Evolutionary conservation across 164 flowering plant species (phyloP), one percentile per base, ranked within the genome.

Genomic region (Warburgia ugandensis): DNA sequence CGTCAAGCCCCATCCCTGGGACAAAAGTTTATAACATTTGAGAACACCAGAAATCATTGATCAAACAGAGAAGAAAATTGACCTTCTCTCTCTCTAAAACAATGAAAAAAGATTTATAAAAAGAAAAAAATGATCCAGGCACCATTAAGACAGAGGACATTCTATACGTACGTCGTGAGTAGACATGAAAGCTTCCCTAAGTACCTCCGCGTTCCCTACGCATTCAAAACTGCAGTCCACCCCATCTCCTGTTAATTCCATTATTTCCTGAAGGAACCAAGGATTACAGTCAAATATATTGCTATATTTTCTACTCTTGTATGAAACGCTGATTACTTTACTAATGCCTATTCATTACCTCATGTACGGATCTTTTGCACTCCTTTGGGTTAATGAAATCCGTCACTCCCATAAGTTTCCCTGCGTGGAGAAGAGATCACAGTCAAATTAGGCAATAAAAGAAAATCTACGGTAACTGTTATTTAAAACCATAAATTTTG

Each of bases 221-320:
- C 88, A 83, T 46, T 83, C 95, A 47, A 83, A 79, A 67, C 88
- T 74, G 60, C 68, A 83, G 60, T 83, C 81, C 10, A 81, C 95
- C 0, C 95, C 91, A 11, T 86, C 90, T 5, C 56, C 68, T 0
- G 77, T 71, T 71, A 83, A 57, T 26, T 77, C 82, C 46, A 59
- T 59, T 14, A 86, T 81, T 63, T 47, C 73, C 95, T 86, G 81
- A n/a, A n/a, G n/a, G n/a, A n/a, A n/a, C n/a, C n/a, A n/a, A n/a
- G n/a, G n/a, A n/a, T n/a, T n/a, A n/a, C n/a, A n/a, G n/a, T n/a
- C n/a, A n/a, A n/a, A n/a, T n/a, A n/a, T n/a, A n/a, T n/a, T n/a
- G n/a, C n/a, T n/a, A n/a, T n/a, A n/a, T n/a, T n/a, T n/a, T n/a
- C n/a, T n/a, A n/a, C n/a, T n/a, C n/a, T n/a, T n/a, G n/a, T n/a